Evolutionary conservation across 2,329 filamentous ascomycete genomes (phyloP).

Genomic region (Pyricularia sp.): DNA sequence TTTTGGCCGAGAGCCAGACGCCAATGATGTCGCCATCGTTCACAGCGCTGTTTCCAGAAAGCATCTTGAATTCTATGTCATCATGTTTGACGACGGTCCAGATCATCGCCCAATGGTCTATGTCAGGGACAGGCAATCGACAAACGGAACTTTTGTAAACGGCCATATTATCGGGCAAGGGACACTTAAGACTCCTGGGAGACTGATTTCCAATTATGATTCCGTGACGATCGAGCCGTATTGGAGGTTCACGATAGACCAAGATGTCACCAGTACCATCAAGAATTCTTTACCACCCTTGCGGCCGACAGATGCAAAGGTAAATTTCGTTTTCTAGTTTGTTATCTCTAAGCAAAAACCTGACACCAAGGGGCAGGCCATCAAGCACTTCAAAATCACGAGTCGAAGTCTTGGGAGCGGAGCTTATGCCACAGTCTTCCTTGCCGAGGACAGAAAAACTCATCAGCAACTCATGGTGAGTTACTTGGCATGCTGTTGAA

Average conservation of each 20-base stretch:
- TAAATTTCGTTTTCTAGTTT: background rate
- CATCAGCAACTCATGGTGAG: conserved; percentile 53
- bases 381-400: conserved; percentile 30
- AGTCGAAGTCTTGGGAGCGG: conserved; percentile 39
- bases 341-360: background rate
- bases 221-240: conserved; percentile 25
- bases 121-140: conserved; percentile 41
- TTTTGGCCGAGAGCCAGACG: background rate
- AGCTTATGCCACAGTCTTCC: conserved; percentile 37
- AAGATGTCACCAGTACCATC: conserved; percentile 24
- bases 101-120: conserved; percentile 26
- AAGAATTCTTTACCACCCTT: background rate
- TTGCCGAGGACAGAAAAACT: conserved; percentile 37
- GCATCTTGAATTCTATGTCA: background rate
- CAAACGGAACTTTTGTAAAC: conserved; percentile 41
- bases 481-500: conserved; percentile 35
- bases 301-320: background rate
- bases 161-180: conserved; percentile 27
- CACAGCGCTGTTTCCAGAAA: background rate
- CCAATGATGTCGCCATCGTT: background rate
- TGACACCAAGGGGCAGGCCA: conserved; percentile 11
- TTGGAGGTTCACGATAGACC: conserved; percentile 14
- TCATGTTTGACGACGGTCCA: conserved; percentile 2
- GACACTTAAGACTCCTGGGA: conserved; percentile 24
- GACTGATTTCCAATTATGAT: conserved; percentile 38